phyloP scores from a whole-genome alignment of 148 eudicot genomes.

The Arctostaphylos glauca region DNA sequence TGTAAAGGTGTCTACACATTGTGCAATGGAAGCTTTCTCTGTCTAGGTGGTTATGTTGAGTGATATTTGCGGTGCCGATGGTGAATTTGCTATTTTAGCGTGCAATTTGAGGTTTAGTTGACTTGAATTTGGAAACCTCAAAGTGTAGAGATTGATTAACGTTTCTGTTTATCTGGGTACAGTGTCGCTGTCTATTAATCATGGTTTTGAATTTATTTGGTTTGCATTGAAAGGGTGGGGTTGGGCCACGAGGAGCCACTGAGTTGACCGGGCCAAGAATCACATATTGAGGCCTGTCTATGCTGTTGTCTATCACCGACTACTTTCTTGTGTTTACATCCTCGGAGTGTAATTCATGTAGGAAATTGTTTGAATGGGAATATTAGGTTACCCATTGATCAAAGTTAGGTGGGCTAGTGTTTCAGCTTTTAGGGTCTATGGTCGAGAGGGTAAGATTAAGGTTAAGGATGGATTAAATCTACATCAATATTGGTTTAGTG shows the following conservation, averaged over 20 bases:
- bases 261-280: neutral
- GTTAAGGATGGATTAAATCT: too few relatives aligned
- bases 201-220: neutral
- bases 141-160: neutral
- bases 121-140: neutral
- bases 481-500: too few relatives aligned
- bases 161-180: neutral
- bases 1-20: neutral
- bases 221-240: neutral
- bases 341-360: neutral
- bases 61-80: neutral
- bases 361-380: too few relatives aligned
- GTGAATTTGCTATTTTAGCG: neutral
- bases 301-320: neutral
- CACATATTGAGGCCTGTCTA: neutral
- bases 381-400: neutral
- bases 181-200: neutral
- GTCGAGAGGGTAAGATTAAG: too few relatives aligned
- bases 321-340: neutral
- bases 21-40: neutral
- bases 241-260: neutral
- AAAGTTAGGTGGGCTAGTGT: neutral
- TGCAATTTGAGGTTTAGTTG: neutral
- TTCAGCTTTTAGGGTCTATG: neutral
- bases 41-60: neutral